Evolutionary conservation across 1,139 yeast species (phyloP), one percentile per base, ranked within the genome.

Genomic region (Taiozyma onychis): DNA sequence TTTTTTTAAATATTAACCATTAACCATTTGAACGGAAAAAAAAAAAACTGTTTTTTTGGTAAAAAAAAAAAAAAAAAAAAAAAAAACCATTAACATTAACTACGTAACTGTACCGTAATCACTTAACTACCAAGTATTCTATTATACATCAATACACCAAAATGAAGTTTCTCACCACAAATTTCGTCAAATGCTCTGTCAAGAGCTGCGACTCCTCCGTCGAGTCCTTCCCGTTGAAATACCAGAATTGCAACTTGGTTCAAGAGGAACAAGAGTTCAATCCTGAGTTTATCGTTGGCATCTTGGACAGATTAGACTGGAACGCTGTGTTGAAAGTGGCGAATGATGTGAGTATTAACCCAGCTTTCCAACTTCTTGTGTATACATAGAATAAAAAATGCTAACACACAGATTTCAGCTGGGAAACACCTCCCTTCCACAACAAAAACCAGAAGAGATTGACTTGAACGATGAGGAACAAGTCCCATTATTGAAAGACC

Each of bases 131-230:
- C 18, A 18, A 18, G 18, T 18, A 18, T 18, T 18, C 3, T 18
- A 18, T 18, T 18, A 18, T 18, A 18, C 18, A 18, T 2, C 18
- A 18, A 18, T 18, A 41, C 21, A 39, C 26, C n/a, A 41, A 5
- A 35, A 91, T 93, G 99, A 93, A 93, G 73, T 84, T 93, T 62
- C 74, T 93, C 43, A 91, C 99, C 34, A 88, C 98, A 43, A 93
- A 95, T 68, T 95, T 93, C 68, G 95, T 93, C 55, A 90, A 87
- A 67, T 93, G 99, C 69, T 93, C 98, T 0, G 88, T 90, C 55
- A 84, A 86, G 62, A 65, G 81, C 6, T 93, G 99, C 65, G 88
- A 85, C 51, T 72, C 82, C 30, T 78, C 93, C 2, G 18, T 18
- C 10, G 81, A 82, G 7, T 81, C 95, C 21, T 93, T 90, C 66